Percentiles rank a stretch among this genome's conserved stretches.
These are phyloP conservation scores for Leptographium procerum DNA, from an alignment of 2,329 filamentous ascomycete species.

Conservation along the genomic window DNA sequence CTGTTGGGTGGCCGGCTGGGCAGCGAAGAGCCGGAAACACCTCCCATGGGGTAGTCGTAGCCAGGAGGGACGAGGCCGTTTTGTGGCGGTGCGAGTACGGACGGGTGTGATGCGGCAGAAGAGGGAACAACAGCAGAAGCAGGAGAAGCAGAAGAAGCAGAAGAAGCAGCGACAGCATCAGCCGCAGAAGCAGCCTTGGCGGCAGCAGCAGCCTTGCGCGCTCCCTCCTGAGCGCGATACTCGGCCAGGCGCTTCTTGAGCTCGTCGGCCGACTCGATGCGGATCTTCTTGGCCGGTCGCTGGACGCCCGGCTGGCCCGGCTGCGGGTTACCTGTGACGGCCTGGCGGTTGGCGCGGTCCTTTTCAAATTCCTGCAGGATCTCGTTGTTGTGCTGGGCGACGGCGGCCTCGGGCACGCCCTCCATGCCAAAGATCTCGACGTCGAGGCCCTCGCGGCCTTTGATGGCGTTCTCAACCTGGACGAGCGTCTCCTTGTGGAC, in stretches of 20 bases:
- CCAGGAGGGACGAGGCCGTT: neutral
- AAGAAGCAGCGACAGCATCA: neutral
- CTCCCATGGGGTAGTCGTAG: neutral
- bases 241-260: constrained; percentile 71
- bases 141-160: too few species aligned
- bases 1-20: constrained; percentile 30
- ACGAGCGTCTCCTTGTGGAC: constrained; percentile 91
- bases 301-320: constrained; percentile 46
- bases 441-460: constrained; percentile 73
- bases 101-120: too few species aligned
- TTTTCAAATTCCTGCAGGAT: constrained; percentile 80
- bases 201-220: constrained; percentile 40
- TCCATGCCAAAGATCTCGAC: constrained; percentile 99
- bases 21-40: too few species aligned
- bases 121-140: too few species aligned
- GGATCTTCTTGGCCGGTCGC: constrained; percentile 57
- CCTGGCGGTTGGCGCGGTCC: constrained; percentile 70
- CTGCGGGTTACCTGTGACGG: constrained; percentile 72
- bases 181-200: constrained; percentile 23
- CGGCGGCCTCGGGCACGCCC: constrained; percentile 78
- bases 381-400: constrained; percentile 73
- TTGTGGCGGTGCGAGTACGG: neutral
- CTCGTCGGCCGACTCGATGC: constrained; percentile 65
- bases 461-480: constrained; percentile 83
- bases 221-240: constrained; percentile 57